phyloP scores from a whole-genome alignment of 192 early-diverging fungal genomes.

The Rhizophlyctis rosea region DNA sequence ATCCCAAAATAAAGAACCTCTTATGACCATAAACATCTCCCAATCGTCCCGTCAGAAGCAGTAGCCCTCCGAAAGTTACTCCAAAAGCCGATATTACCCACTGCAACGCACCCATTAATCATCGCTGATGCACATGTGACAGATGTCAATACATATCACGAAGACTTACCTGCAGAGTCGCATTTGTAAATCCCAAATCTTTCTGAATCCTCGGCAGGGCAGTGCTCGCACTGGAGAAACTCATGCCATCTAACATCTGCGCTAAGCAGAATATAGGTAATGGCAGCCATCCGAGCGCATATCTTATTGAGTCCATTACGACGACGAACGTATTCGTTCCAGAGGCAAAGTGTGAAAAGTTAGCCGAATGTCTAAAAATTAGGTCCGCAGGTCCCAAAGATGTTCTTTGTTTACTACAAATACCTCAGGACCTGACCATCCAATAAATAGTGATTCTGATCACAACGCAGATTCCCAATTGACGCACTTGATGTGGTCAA shows the following conservation, averaged over 20 bases:
- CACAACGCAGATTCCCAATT: too few species aligned
- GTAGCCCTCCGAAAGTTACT: slow-evolving; percentile 30
- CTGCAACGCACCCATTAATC: background rate
- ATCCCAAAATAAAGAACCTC: slow-evolving; percentile 22
- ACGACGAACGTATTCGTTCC: too few species aligned
- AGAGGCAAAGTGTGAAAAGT: too few species aligned
- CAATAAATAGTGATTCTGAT: too few species aligned
- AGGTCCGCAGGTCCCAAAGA: too few species aligned
- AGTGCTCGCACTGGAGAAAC: slow-evolving; percentile 18
- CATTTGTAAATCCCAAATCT: slow-evolving; percentile 15
- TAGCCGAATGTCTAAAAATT: too few species aligned
- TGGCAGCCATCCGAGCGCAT: slow-evolving; percentile 2
- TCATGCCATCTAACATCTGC: slow-evolving; percentile 20
- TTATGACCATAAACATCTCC: slow-evolving; percentile 32
- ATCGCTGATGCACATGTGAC: background rate
- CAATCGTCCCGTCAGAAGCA: slow-evolving; percentile 30
- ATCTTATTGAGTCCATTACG: too few species aligned
- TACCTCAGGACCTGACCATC: too few species aligned
- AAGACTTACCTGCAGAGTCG: slow-evolving; percentile 10
- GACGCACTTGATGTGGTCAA: too few species aligned
- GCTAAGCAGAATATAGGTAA: slow-evolving; percentile 23
- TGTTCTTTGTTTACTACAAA: too few species aligned
- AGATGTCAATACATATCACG: background rate
- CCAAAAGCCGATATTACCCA: slow-evolving; percentile 30
- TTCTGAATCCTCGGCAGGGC: slow-evolving; percentile 14